Percentiles rank a stretch among this genome's conserved stretches.
Evolutionary conservation across 306 rosid genomes (phyloP).

Genomic region (Prunus campanulata): DNA sequence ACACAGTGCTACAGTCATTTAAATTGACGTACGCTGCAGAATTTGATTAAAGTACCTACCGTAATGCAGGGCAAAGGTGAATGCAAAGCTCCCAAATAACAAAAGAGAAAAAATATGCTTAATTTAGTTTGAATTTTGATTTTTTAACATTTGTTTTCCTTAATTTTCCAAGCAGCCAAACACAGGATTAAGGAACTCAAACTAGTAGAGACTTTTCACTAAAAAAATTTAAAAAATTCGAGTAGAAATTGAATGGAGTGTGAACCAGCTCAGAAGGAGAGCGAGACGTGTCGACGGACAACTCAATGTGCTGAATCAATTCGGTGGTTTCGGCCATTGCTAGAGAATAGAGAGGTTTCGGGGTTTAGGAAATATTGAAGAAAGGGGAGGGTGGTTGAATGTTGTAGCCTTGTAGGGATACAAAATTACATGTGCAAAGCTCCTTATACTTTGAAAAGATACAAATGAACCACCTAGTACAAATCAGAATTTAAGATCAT

Average conservation of each 20-base stretch:
- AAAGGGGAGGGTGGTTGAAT: background rate
- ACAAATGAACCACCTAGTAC: conserved; percentile 12
- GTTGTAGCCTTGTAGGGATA: background rate
- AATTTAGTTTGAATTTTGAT: background rate
- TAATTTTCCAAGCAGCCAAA: background rate
- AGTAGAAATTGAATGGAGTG: background rate
- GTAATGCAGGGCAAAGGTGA: no score
- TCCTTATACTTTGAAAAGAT: background rate
- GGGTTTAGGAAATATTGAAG: conserved; percentile 32
- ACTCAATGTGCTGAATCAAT: conserved; percentile 62
- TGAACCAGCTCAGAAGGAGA: conserved; percentile 63
- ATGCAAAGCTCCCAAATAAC: no score
- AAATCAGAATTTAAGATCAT: background rate
- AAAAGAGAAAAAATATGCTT: no score
- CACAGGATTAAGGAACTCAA: background rate
- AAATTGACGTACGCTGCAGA: background rate
- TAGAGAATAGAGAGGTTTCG: conserved; percentile 8
- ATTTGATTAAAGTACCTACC: background rate
- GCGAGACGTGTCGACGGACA: conserved; percentile 64
- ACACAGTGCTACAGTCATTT: background rate
- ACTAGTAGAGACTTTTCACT: background rate
- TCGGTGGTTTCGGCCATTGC: conserved; percentile 57
- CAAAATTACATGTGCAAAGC: background rate
- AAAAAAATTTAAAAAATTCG: no score
- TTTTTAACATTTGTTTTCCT: background rate